Evolutionary conservation across 139 green algal species (phyloP).

Genomic region (Micractinium conductrix): DNA sequence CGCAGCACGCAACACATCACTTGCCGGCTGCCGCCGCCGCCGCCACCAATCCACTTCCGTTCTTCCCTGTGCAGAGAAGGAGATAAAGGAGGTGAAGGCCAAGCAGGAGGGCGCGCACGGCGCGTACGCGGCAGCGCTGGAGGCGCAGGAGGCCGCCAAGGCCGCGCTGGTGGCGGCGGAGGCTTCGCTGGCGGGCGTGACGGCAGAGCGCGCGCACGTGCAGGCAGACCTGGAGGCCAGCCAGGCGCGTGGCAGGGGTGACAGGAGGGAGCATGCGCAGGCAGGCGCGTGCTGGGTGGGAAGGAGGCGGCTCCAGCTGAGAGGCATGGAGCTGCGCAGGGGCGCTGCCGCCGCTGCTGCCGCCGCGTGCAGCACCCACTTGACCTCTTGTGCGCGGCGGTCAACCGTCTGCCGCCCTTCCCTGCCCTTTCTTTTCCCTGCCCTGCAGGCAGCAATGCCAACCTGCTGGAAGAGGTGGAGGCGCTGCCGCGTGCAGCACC

Average conservation of each 20-base stretch:
- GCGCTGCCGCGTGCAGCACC: background rate
- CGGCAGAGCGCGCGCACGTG: conserved; percentile 3
- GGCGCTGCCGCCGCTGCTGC: background rate
- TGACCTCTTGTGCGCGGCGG: background rate
- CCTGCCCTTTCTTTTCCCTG: background rate
- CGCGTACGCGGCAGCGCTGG: background rate
- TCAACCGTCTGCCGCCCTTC: background rate
- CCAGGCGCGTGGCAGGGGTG: no score
- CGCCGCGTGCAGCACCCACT: background rate
- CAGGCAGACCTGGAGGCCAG: background rate
- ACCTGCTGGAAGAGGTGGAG: background rate
- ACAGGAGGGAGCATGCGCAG: background rate
- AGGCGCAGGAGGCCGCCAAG: background rate
- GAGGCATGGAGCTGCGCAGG: background rate
- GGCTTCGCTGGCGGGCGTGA: background rate
- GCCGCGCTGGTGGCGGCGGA: background rate
- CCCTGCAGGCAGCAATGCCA: background rate
- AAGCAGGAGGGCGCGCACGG: conserved; percentile 20
- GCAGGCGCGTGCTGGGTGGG: background rate
- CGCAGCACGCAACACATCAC: no score
- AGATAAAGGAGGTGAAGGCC: conserved; percentile 14
- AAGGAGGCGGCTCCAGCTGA: no score
- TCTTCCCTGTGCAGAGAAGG: conserved; percentile 14
- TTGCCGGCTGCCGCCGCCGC: no score
- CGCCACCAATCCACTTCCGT: background rate